Conservation (phyloP, 257 asterid species). For the Pogostemon cablin region DNA sequence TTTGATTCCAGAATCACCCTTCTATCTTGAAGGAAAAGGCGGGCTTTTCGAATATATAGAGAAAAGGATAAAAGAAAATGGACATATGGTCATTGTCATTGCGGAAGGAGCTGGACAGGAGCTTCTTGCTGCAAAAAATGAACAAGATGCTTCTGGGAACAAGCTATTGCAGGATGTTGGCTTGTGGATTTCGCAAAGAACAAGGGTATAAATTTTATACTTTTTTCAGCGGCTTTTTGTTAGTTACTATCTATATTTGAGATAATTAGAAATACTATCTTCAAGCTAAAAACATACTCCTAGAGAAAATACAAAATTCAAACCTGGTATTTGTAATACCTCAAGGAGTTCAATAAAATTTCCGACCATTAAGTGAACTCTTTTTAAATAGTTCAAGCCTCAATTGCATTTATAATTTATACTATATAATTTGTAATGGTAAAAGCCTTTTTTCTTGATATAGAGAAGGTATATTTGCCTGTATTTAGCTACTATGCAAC, state of each 20-base stretch:
- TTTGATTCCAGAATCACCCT: slow-evolving; percentile 91
- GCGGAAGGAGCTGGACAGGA: slow-evolving; percentile 99
- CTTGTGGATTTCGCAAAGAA: slow-evolving; percentile 80
- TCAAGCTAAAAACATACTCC: background rate
- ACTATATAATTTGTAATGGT: too few species aligned
- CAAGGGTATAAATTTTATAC: slow-evolving; percentile 53
- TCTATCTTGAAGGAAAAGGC: slow-evolving; percentile 83
- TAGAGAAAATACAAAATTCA: background rate
- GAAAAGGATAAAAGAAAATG: slow-evolving; percentile 69
- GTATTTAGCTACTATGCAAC: too few species aligned
- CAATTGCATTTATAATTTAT: too few species aligned
- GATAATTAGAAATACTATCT: background rate
- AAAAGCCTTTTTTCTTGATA: too few species aligned
- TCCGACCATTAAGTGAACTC: too few species aligned
- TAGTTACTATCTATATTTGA: background rate
- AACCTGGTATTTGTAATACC: too few species aligned
- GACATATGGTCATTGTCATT: slow-evolving; percentile 93
- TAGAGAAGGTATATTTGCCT: too few species aligned
- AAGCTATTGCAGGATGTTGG: slow-evolving; percentile 88
- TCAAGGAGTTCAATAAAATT: too few species aligned
- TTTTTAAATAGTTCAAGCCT: too few species aligned
- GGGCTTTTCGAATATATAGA: slow-evolving; percentile 79
- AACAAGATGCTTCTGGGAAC: slow-evolving; percentile 89
- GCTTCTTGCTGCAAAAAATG: slow-evolving; percentile 57
- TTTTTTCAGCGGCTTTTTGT: slow-evolving; percentile 1